Evolutionary conservation across 2,329 filamentous ascomycete genomes (phyloP), one percentile per base, ranked within the genome.

Genomic region (Lachnellula willkommii): DNA sequence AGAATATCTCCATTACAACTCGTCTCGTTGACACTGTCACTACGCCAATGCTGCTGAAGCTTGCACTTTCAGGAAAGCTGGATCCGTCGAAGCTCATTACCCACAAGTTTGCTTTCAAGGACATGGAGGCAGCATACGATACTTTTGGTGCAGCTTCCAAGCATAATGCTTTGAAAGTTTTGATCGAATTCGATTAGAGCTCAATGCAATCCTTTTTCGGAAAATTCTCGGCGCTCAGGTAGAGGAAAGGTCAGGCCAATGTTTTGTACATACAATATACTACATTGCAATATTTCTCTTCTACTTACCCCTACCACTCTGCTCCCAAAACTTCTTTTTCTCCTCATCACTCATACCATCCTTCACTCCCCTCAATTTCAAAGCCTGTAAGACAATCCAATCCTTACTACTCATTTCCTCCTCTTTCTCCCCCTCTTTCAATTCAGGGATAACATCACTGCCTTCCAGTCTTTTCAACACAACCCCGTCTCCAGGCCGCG

Each of bases 1-100:
- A 73, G 57, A 82, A 82, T 60, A 77, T 82, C 47, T 70, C 69
- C 32, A 76, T 80, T 51, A 78, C 75, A 0, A 79, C 75, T 1
- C 66, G 73, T 12, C 67, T 79, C 1, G 76, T 80, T 4, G 75
- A 80, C 60, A 73, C 75, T 0, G 70, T 71, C 2, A 75, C 77
- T 0, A 77, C 75, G 9, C 75, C 77, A 0, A 78, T 77, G 73
- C 66, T 80, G 14, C 59, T 79, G n/a, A 75, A 75, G 60, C 65
- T 79, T 11, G 73, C 75, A 12, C 62, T 70, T 26, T 67, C 76
- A 0, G 71, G 72, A 9, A 74, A 71, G 47, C 58, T 79, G 11
- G 66, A 76, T 28, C 73, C 75, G 5, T 65, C 68, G 0, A 67
- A 72, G 54, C 65, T 79, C 15, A 74, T 79, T 42, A 79, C 76